Conservation (phyloP, 257 asterid species). For the Lycium ferocissimum region DNA sequence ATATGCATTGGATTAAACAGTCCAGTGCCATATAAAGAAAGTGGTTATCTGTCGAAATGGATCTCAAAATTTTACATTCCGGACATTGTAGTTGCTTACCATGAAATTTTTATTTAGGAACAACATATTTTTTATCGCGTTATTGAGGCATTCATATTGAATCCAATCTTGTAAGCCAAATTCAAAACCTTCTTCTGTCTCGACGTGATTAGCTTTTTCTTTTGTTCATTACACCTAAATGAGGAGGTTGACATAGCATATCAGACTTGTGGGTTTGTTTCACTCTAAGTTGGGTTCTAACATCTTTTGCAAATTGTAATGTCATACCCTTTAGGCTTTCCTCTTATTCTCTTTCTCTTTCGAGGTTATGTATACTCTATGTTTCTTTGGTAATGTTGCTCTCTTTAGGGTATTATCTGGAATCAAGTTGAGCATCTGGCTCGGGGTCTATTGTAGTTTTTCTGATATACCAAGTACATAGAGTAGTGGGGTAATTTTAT, state of each 20-base stretch:
- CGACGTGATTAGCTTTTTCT: background rate
- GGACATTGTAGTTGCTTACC: background rate
- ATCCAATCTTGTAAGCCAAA: constrained; percentile 32
- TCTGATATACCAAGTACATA: background rate
- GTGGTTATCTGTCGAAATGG: background rate
- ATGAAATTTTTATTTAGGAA: background rate
- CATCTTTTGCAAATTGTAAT: background rate
- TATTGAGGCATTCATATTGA: constrained; percentile 21
- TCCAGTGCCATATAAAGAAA: background rate
- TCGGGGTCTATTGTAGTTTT: background rate
- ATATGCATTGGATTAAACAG: background rate
- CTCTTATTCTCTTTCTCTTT: background rate
- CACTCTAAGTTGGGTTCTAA: background rate
- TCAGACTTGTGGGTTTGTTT: background rate
- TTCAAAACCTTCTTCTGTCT: background rate
- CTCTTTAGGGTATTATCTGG: background rate
- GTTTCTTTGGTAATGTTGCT: constrained; percentile 10
- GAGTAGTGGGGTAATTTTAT: background rate
- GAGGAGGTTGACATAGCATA: background rate
- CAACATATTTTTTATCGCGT: background rate
- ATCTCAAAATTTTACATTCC: background rate
- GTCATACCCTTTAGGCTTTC: background rate
- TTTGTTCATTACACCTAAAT: background rate
- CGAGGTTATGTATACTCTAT: background rate
- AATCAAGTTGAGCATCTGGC: too few relatives aligned